Base-by-base conservation (phyloP, 805 yeast species). In the Sugiyamaella smithiae region DNA sequence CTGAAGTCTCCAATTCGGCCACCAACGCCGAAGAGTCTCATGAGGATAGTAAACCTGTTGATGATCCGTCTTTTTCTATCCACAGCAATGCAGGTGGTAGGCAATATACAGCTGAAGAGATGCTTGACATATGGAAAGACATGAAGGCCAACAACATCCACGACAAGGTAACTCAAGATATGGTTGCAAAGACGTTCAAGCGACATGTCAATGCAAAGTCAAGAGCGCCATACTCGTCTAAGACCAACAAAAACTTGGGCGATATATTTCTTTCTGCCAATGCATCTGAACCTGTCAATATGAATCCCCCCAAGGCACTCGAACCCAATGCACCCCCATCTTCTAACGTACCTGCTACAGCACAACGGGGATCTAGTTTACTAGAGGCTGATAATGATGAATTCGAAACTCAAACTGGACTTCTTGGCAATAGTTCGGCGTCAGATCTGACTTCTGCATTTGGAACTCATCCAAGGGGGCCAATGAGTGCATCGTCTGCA, bases 121-220 rank as follows among this genome's bases (percentile, higher is more conserved):
- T 82, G 54, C 71, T 81, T 51, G 67, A 72, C 19, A 73, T 80
- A 9, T 81, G 82, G 76, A 62, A 69, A 31, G 65, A 68, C 17
- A 66, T 71, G 64, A 60, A 68, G 28, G 57, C 60, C 22, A 35
- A 35, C 7, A 35, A 35, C 8, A 19, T 19, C 6, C 38, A 35
- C 22, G 38, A 35, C 20, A 35, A 16, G 22, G 38, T 20, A 4
- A 19, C 38, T 4, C 16, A 16, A 16, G 38, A 16, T 11, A 20
- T 35, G 19, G 38, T 35, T 14, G 38, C 38, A 7, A 35, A 19
- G 38, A 19, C 38, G 22, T 35, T 35, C 7, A 14, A 7, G 22
- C 38, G 38, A 19, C 19, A 35, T 35, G 38, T 35, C 11, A 32
- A 8, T 16, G 19, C 38, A 5, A 35, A 35, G 22, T 35, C 38